Base-by-base conservation (phyloP, 345 rosid species). In the Theobroma cacao region DNA sequence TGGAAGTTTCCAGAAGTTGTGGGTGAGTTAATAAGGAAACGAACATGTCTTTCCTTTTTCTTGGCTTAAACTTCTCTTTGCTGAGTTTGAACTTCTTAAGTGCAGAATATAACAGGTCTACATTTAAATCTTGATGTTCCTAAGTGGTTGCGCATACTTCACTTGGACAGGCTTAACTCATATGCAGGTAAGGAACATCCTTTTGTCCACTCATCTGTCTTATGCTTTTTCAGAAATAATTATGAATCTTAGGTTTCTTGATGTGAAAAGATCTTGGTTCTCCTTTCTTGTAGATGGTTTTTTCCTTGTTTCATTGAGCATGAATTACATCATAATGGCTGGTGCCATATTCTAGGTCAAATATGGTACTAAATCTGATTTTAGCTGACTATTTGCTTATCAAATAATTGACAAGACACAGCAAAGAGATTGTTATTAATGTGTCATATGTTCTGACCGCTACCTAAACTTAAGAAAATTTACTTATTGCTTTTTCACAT, bases 41-140 rank as follows among this genome's bases (percentile, higher is more conserved):
- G 38, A 53, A 12, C 56, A 61, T 78, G 17, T 52, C 76, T 22
- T 71, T 69, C 55, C 28, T 84, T 74, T 40, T 12, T 76, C 38
- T 9, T 80, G 74, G 33, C 71, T 75, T 41, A 38, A 62, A 56
- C 17, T 30, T 77, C 75, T 74, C 38, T 30, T 82, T 74, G 24
- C 80, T 84, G 75, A 82, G 75, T 72, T 82, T 75, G 74, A 75
- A 52, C 45, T 64, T 88, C 70, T 88, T 43, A 79, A 72, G 47
- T 90, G 93, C 98, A 96, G 99, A 88, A 87, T 86, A 75, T 90
- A 79, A 85, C 91, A 7, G 95, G 97, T 71, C 80, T 94, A 72
- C 91, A 79, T 58, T 75, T 94, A 77, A 86, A 89, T 88, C 91
- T 96, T 81, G 92, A 92, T 87, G 76, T 89, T 75, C 95, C 94